Conservation (phyloP, 441 rosid species). For the Adansonia madagascariensis region DNA sequence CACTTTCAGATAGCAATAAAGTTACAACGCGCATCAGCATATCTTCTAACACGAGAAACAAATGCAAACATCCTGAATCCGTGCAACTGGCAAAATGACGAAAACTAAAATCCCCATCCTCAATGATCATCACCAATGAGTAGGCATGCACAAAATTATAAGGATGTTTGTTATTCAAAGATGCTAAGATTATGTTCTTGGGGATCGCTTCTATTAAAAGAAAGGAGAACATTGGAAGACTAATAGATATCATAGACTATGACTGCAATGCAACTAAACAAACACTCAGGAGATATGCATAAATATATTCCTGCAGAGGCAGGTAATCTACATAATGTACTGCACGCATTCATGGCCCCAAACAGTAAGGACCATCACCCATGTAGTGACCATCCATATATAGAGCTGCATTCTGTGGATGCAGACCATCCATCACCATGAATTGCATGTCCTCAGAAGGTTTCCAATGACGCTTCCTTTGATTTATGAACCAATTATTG, state of each 20-base stretch:
- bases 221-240: not conserved
- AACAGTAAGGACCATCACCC: constrained; percentile 84
- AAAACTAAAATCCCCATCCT: not conserved
- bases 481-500: no score
- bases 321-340: no score
- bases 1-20: not conserved
- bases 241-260: constrained; percentile 5
- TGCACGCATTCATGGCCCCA: constrained; percentile 60
- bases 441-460: constrained; percentile 98
- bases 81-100: not conserved
- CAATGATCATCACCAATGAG: constrained; percentile 13
- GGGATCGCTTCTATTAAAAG: constrained; percentile 19
- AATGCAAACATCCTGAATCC: constrained; percentile 18
- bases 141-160: constrained; percentile 27
- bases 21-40: not conserved
- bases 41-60: constrained; percentile 4
- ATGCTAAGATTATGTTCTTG: not conserved
- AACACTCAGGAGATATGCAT: not conserved
- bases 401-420: constrained; percentile 77
- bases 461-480: constrained; percentile 92
- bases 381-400: constrained; percentile 85
- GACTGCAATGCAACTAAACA: not conserved
- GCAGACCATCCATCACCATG: constrained; percentile 96
- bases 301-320: not conserved
- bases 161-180: constrained; percentile 22